These are phyloP conservation scores for Schizochytrium sp. DNA, from an alignment of 108 stramenopile genomes.

Conservation along the genomic window DNA sequence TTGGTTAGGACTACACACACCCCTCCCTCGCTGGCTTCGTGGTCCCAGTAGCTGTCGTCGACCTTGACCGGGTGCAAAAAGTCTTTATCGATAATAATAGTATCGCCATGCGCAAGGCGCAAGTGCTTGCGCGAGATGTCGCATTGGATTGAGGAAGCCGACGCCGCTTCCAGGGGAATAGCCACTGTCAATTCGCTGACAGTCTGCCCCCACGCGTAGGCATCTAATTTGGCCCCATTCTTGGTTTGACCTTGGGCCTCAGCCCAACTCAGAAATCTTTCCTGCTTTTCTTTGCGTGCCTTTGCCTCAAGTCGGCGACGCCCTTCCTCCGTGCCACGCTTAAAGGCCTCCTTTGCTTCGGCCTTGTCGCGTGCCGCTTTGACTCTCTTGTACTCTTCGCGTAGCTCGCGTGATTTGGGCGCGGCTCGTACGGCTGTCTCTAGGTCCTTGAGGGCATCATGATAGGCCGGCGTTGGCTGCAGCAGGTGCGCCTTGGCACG, in stretches of 20 bases:
- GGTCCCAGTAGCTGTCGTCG: background rate
- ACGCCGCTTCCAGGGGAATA: background rate
- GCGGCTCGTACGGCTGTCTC: background rate
- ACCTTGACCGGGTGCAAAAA: background rate
- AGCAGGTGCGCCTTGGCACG: conserved; percentile 85
- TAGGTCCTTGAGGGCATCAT: background rate
- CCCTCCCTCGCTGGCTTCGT: background rate
- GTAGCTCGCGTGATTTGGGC: background rate
- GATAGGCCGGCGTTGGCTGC: conserved; percentile 51
- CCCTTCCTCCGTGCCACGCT: background rate
- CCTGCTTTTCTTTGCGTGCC: background rate
- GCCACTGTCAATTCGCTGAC: background rate
- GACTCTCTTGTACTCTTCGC: background rate
- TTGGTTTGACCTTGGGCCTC: background rate
- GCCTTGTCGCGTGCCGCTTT: background rate
- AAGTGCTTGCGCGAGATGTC: background rate
- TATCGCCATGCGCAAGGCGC: background rate
- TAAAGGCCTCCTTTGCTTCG: background rate
- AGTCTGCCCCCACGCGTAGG: background rate
- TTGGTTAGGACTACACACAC: background rate
- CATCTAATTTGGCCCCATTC: background rate
- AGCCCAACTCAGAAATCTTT: background rate
- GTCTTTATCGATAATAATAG: background rate
- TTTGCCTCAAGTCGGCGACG: background rate
- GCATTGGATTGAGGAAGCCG: background rate